Evolutionary conservation across 2,329 filamentous ascomycete genomes (phyloP).

Genomic region (Atkinsonella hypoxylon): DNA sequence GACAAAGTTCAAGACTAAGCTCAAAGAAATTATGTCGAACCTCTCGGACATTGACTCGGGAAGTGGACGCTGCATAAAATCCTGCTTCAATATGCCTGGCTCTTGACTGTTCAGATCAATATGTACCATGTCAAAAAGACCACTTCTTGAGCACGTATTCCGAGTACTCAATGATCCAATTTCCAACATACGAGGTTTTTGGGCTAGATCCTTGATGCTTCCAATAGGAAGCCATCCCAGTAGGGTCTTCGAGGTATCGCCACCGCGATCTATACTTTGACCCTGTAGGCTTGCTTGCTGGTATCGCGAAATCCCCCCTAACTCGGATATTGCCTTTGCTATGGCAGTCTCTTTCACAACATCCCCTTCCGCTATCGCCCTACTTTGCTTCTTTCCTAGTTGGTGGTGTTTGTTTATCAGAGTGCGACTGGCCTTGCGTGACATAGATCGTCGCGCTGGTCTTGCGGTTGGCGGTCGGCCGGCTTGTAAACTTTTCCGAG

Average conservation of each 20-base stretch:
- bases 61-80: slow-evolving; percentile 83
- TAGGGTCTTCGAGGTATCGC: slow-evolving; percentile 52
- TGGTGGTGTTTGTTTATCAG: slow-evolving; percentile 57
- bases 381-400: slow-evolving; percentile 48
- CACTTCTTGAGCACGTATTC: slow-evolving; percentile 71
- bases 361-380: slow-evolving; percentile 43
- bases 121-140: slow-evolving; percentile 59
- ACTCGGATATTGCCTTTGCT: slow-evolving; percentile 38
- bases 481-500: slow-evolving; percentile 30
- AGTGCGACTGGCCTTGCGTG: slow-evolving; percentile 49
- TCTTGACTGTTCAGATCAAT: slow-evolving; percentile 89
- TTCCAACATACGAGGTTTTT: slow-evolving; percentile 60
- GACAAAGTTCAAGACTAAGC: slow-evolving; percentile 89
- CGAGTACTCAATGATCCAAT: slow-evolving; percentile 75
- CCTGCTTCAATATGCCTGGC: slow-evolving; percentile 69
- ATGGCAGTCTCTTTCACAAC: slow-evolving; percentile 31
- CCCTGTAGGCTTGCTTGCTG: slow-evolving; percentile 59
- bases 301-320: slow-evolving; percentile 52
- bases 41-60: slow-evolving; percentile 48
- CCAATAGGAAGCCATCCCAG: slow-evolving; percentile 45
- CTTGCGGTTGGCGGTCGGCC: slow-evolving; percentile 46
- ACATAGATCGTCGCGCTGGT: slow-evolving; percentile 41
- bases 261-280: slow-evolving; percentile 52
- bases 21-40: slow-evolving; percentile 87
- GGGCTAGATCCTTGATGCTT: slow-evolving; percentile 14